Conservation (phyloP, 1,284 basidiomycete genomes). For the Ganoderma leucocontextum region DNA sequence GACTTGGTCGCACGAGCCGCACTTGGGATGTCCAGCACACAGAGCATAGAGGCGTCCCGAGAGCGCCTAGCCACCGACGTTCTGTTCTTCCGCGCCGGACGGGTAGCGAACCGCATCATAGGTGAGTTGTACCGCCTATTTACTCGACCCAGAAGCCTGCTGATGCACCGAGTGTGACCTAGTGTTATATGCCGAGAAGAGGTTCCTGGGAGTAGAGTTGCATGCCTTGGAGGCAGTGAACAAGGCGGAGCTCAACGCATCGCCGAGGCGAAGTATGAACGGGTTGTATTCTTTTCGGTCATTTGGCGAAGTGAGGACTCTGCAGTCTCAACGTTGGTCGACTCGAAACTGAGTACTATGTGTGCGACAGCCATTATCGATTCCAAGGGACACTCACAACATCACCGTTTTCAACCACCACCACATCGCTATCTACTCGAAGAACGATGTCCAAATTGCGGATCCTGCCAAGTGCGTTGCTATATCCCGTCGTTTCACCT, state of each 20-base stretch:
- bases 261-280: conserved; percentile 44
- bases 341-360: neutral
- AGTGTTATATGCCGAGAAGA: conserved; percentile 77
- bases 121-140: conserved; percentile 45
- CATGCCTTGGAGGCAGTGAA: conserved; percentile 53
- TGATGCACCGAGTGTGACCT: neutral
- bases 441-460: conserved; percentile 67
- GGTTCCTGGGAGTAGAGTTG: conserved; percentile 63
- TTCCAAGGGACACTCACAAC: conserved; percentile 72
- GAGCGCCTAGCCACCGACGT: conserved; percentile 67
- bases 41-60: conserved; percentile 59
- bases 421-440: conserved; percentile 69
- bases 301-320: conserved; percentile 65
- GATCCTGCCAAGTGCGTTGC: conserved; percentile 69
- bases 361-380: conserved; percentile 61
- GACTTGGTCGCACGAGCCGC: conserved; percentile 69
- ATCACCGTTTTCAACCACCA: conserved; percentile 66
- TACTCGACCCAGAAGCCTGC: neutral
- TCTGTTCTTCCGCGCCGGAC: conserved; percentile 64
- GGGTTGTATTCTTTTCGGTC: conserved; percentile 56
- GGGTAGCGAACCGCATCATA: conserved; percentile 58
- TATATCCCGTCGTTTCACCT: neutral
- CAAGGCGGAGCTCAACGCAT: conserved; percentile 39
- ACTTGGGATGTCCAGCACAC: conserved; percentile 53
- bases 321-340: neutral